Conservation (phyloP, 768 basidiomycete species). For the Tulasnella sp. region DNA sequence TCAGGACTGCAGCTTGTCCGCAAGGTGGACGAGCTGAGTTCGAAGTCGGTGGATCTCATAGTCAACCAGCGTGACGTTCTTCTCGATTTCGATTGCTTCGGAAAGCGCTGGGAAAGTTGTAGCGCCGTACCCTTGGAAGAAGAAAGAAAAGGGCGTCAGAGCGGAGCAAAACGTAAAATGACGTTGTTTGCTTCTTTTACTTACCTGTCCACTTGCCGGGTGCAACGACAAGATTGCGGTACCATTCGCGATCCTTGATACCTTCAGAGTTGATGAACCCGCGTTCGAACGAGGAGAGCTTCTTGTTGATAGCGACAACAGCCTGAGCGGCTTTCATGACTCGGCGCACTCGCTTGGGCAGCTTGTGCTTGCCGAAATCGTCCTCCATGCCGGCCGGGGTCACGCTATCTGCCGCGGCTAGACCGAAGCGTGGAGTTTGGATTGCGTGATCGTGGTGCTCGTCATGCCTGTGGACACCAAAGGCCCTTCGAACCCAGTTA, state of each 20-base stretch:
- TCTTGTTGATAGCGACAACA: slow-evolving; percentile 42
- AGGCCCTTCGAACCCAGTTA: slow-evolving; percentile 20
- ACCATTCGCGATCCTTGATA: slow-evolving; percentile 53
- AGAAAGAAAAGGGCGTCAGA: not conserved
- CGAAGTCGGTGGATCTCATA: slow-evolving; percentile 53
- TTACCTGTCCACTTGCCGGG: slow-evolving; percentile 78
- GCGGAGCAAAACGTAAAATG: not conserved
- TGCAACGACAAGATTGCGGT: slow-evolving; percentile 73
- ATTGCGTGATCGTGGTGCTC: not conserved
- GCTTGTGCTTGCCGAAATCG: slow-evolving; percentile 26
- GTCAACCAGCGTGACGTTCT: slow-evolving; percentile 51
- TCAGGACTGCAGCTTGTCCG: slow-evolving; percentile 27
- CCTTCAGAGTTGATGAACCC: slow-evolving; percentile 71
- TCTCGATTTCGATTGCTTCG: slow-evolving; percentile 65
- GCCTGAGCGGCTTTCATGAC: slow-evolving; percentile 36
- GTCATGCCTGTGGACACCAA: slow-evolving; percentile 10
- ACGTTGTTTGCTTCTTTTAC: slow-evolving; percentile 22
- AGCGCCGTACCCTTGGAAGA: slow-evolving; percentile 56
- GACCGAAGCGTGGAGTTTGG: not conserved
- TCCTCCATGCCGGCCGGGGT: not conserved
- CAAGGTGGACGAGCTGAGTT: slow-evolving; percentile 47
- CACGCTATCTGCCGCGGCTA: not conserved
- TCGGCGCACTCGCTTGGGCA: slow-evolving; percentile 52
- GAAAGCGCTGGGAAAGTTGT: slow-evolving; percentile 76
- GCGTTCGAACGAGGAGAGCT: slow-evolving; percentile 61